A percentile compares a stretch with the other conserved stretches of the same genome.
Evolutionary conservation across 495 filamentous ascomycete genomes (phyloP).

Genomic region (Clavariopsis aquatica): DNA sequence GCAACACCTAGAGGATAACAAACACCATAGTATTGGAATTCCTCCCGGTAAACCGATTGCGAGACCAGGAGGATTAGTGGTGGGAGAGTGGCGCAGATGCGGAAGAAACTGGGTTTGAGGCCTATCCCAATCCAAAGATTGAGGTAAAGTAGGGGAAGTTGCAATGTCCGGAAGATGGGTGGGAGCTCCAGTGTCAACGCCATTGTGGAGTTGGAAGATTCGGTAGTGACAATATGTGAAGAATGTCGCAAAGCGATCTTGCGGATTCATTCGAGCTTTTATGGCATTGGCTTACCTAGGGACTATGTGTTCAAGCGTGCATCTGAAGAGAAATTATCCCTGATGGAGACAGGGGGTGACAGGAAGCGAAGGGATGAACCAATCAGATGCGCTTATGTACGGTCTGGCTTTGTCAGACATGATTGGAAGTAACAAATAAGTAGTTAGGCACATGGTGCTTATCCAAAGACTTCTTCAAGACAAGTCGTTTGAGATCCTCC

Average conservation of each 20-base stretch:
- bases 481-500: not conserved
- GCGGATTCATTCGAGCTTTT: not conserved
- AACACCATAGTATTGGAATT: slow-evolving; percentile 11
- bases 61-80: slow-evolving; percentile 5
- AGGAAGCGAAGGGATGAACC: too few species aligned
- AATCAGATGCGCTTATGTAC: not conserved
- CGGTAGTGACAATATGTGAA: too few species aligned
- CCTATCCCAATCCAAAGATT: slow-evolving; percentile 6
- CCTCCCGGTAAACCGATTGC: slow-evolving; percentile 3
- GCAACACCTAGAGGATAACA: not conserved
- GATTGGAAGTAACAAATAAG: not conserved
- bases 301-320: not conserved
- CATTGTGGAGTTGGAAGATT: not conserved
- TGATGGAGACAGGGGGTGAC: too few species aligned
- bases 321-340: too few species aligned
- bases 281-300: not conserved
- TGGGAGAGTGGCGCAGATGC: slow-evolving; percentile 16
- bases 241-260: too few species aligned
- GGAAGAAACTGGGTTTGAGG: slow-evolving; percentile 5
- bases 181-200: not conserved
- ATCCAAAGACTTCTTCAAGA: too few species aligned
- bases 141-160: slow-evolving; percentile 11
- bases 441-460: too few species aligned
- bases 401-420: not conserved
- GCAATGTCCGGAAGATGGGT: slow-evolving; percentile 2